phyloP scores from a whole-genome alignment of 2,329 filamentous ascomycete genomes.

The Cercospora zeae-maydis region DNA sequence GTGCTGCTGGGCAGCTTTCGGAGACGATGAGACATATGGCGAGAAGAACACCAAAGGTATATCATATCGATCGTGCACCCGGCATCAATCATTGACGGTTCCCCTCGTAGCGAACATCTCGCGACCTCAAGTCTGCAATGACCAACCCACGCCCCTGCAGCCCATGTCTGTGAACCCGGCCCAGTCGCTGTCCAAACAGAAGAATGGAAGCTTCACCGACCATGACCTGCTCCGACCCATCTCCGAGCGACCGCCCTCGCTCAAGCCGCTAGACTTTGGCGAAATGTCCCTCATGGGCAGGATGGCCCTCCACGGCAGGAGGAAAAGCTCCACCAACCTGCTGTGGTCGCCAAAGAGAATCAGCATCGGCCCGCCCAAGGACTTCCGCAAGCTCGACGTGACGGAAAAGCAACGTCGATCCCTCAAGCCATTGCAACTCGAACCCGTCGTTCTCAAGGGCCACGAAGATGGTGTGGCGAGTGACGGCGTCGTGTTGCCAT shows the following conservation, averaged over 20 bases:
- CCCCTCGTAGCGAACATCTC: constrained; percentile 11
- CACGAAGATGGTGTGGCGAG: constrained; percentile 1
- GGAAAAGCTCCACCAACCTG: constrained; percentile 23
- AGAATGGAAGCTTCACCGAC: constrained; percentile 19
- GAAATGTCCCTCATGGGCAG: constrained; percentile 23
- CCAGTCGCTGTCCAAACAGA: constrained; percentile 1
- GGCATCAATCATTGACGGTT: not conserved
- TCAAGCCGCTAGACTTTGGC: constrained; percentile 26
- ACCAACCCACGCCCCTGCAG: constrained; percentile 26
- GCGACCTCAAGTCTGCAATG: constrained; percentile 21
- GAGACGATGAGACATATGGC: constrained; percentile 29
- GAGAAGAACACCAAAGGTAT: constrained; percentile 20
- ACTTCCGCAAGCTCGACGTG: constrained; percentile 30
- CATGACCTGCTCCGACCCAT: constrained; percentile 22
- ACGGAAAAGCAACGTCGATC: constrained; percentile 32
- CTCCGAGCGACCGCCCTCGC: constrained; percentile 24
- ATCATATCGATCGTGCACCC: no score
- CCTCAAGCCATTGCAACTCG: constrained; percentile 30
- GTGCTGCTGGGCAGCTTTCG: constrained; percentile 34
- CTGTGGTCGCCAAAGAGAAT: constrained; percentile 21
- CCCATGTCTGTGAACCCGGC: constrained; percentile 17
- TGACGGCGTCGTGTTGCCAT: not conserved
- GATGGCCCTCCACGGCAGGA: constrained; percentile 15
- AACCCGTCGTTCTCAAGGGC: constrained; percentile 28
- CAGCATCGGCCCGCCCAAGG: constrained; percentile 26